A percentile compares a stretch with the other conserved stretches of the same genome.
These are phyloP conservation scores for Ensete glaucum DNA, from an alignment of 176 grass and related monocot genomes.

Conservation along the genomic window DNA sequence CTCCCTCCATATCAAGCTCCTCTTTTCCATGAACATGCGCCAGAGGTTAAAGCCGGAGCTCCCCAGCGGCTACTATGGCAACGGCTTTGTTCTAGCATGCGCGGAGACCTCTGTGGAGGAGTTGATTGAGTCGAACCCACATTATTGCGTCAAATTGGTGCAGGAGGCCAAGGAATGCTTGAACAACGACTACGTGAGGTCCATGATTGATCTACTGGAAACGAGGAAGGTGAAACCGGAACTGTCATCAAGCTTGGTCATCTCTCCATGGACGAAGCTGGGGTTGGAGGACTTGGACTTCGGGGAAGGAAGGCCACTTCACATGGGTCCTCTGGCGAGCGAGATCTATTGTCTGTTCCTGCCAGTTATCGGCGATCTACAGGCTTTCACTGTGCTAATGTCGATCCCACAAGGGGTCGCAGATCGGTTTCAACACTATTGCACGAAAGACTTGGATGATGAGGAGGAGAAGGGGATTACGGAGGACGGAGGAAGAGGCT, in stretches of 20 bases:
- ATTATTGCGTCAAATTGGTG: conserved; percentile 43
- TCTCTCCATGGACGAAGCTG: conserved; percentile 71
- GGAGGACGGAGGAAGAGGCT: not conserved
- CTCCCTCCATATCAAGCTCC: conserved; percentile 58
- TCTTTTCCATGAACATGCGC: conserved; percentile 69
- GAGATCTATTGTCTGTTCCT: conserved; percentile 91
- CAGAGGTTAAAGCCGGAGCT: conserved; percentile 49
- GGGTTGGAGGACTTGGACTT: conserved; percentile 84
- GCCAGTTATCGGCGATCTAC: conserved; percentile 45
- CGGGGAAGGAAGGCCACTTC: conserved; percentile 37
- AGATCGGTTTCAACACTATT: conserved; percentile 48
- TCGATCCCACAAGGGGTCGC: conserved; percentile 51
- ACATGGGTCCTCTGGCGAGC: conserved; percentile 85
- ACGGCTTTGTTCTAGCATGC: conserved; percentile 84
- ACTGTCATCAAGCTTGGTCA: conserved; percentile 64
- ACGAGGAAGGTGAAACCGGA: conserved; percentile 38
- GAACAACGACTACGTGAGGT: conserved; percentile 49
- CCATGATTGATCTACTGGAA: conserved; percentile 73
- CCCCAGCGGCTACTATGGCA: conserved; percentile 67
- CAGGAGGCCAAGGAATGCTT: conserved; percentile 62
- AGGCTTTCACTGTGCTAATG: conserved; percentile 54
- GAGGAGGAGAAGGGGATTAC: not conserved
- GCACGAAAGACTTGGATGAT: conserved; percentile 9
- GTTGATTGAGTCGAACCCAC: conserved; percentile 14
- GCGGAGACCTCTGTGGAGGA: conserved; percentile 45